Evolutionary conservation across 441 rosid species (phyloP).

Genomic region (Erodium moschatum): DNA sequence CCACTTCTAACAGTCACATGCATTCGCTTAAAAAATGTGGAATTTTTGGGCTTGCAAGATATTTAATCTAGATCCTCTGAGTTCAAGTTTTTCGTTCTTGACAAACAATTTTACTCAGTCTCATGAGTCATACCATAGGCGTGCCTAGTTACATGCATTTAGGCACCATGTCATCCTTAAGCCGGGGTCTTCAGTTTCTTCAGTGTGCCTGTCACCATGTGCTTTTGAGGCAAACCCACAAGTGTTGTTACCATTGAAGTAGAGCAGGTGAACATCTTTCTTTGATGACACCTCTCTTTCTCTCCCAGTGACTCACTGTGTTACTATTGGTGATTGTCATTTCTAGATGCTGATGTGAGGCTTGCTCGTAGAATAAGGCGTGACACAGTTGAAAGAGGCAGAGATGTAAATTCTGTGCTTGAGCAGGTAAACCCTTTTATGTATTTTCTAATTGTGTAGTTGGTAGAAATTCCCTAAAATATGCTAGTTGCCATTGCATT

Average conservation of each 20-base stretch:
- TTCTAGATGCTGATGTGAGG: conserved; percentile 89
- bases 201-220: not conserved
- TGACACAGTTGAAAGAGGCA: conserved; percentile 81
- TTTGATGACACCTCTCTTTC: not conserved
- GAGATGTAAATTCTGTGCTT: conserved; percentile 80
- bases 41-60: not conserved
- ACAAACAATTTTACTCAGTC: not conserved
- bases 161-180: not conserved
- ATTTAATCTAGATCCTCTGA: not conserved
- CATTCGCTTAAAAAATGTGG: not conserved
- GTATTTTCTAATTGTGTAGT: not conserved
- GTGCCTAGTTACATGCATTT: not conserved
- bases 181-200: not conserved
- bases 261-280: conserved; percentile 4
- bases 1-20: conserved; percentile 3
- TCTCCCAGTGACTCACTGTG: not conserved
- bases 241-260: conserved; percentile 2
- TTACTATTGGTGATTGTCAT: not conserved
- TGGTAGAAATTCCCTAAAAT: not conserved
- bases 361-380: conserved; percentile 91
- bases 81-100: not conserved
- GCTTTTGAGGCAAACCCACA: not conserved
- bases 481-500: not conserved
- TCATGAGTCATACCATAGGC: not conserved
- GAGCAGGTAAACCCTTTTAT: conserved; percentile 48